Evolutionary conservation across 345 rosid genomes (phyloP), one percentile per base, ranked within the genome.

Genomic region (Citrus hindsii): DNA sequence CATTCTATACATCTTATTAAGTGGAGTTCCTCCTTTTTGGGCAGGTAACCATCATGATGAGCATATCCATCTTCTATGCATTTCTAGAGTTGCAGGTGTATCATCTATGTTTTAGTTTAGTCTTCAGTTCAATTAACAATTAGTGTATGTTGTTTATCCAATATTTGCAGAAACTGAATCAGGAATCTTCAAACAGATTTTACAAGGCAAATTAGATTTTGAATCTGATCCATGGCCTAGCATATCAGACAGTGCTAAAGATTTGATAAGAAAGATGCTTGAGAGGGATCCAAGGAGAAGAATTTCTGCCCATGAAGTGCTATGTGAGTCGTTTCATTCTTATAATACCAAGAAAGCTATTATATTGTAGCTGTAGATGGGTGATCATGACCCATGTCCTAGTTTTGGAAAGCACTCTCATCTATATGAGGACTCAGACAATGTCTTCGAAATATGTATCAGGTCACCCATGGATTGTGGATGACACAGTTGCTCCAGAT

Each of bases 391-490:
- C 33, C 48, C 6, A 42, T 76, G 6, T 48, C 22, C 18, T 65
- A 70, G 51, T 68, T 28, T 73, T 55, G 27, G 32, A 18, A 64
- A 58, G 48, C 24, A 66, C 9, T 77, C 40, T 5, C 14, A n/a
- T 61, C 21, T 67, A 9, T 59, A 19, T 56, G 25, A 76, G 73
- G 55, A 33, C 14, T 59, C 65, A 53, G 16, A 69, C 22, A 9
- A 71, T 66, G 67, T 32, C 59, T 65, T 75, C 71, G 24, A 2
- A 80, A 75, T 81, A 30, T 75, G 78, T 73, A 51, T 76, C 81
- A 94, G 99, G 99, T 86, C 92, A 96, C 84, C 97, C 97, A 3
- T 96, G 98, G 99, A 96, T 96, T 67, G 85, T 96, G 74, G 97
- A 96, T 84, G 99, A 92, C 74, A 87, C 82, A 64, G 92, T 91